phyloP scores from a whole-genome alignment of 257 asterid genomes.

The Scutellaria barbata region DNA sequence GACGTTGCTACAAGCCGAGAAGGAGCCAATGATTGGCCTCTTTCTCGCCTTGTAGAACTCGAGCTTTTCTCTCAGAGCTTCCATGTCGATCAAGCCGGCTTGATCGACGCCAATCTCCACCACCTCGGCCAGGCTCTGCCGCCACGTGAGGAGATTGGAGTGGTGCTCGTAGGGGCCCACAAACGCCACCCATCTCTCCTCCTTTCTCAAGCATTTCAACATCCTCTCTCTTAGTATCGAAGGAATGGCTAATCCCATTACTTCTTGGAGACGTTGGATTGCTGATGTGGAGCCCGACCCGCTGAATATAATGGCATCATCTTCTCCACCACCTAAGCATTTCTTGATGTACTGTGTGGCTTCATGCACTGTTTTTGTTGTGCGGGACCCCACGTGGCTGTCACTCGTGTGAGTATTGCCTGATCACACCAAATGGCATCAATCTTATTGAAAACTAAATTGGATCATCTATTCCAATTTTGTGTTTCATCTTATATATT shows the following conservation, averaged over 20 bases:
- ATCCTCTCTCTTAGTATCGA: constrained; percentile 55
- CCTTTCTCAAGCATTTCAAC: constrained; percentile 35
- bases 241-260: constrained; percentile 62
- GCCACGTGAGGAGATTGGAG: constrained; percentile 78
- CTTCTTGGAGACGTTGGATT: constrained; percentile 72
- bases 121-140: constrained; percentile 76
- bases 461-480: too few relatives aligned
- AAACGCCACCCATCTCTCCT: constrained; percentile 69
- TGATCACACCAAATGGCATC: constrained; percentile 9
- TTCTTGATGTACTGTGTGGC: constrained; percentile 56
- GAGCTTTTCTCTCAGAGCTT: constrained; percentile 46
- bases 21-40: constrained; percentile 65
- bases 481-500: too few relatives aligned
- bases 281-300: constrained; percentile 82
- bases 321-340: constrained; percentile 66
- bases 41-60: constrained; percentile 37
- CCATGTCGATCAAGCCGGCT: constrained; percentile 58
- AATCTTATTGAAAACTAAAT: too few relatives aligned
- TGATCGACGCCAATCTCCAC: constrained; percentile 67
- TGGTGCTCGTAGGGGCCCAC: constrained; percentile 85
- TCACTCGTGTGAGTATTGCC: constrained; percentile 78
- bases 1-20: constrained; percentile 85
- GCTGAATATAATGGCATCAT: constrained; percentile 56
- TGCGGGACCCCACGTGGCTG: constrained; percentile 57
- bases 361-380: constrained; percentile 56